Evolutionary conservation across 2,329 filamentous ascomycete genomes (phyloP).

Genomic region (Aspergillus novoparasiticus): DNA sequence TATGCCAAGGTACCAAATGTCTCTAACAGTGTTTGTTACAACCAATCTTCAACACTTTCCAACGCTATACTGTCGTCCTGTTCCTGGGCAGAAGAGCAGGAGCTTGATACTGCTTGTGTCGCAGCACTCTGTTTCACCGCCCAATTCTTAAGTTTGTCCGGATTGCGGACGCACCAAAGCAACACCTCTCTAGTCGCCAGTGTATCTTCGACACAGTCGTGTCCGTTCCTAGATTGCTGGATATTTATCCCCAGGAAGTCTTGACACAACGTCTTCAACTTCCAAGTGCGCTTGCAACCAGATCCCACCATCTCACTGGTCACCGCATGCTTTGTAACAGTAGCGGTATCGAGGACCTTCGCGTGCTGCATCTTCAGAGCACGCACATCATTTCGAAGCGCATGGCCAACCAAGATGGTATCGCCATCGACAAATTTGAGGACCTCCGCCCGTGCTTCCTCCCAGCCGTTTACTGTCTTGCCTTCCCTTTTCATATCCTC

Average conservation of each 20-base stretch:
- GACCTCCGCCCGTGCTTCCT: not conserved
- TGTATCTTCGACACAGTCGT: slow-evolving; percentile 2
- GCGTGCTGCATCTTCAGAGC: not conserved
- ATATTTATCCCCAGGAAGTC: not conserved
- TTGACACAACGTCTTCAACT: not conserved
- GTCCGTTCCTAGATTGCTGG: not conserved
- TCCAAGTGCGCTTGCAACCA: not conserved
- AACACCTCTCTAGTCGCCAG: slow-evolving; percentile 2
- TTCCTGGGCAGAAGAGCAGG: not conserved
- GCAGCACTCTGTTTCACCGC: not conserved
- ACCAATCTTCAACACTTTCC: not conserved
- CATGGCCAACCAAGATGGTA: slow-evolving; percentile 1
- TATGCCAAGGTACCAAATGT: not conserved
- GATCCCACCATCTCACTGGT: not conserved
- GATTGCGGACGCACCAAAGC: not conserved
- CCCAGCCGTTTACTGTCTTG: not conserved
- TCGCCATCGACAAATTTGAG: not conserved
- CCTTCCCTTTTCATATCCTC: slow-evolving; percentile 2
- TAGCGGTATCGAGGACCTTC: not conserved
- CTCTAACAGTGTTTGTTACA: not conserved
- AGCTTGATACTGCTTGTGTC: not conserved
- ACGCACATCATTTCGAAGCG: not conserved
- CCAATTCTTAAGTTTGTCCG: not conserved
- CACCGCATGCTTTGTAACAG: not conserved
- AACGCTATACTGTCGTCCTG: not conserved